A percentile compares a stretch with the other conserved stretches of the same genome.
Evolutionary conservation across 495 filamentous ascomycete genomes (phyloP).

Genomic region (Penicillium ochrochloron): DNA sequence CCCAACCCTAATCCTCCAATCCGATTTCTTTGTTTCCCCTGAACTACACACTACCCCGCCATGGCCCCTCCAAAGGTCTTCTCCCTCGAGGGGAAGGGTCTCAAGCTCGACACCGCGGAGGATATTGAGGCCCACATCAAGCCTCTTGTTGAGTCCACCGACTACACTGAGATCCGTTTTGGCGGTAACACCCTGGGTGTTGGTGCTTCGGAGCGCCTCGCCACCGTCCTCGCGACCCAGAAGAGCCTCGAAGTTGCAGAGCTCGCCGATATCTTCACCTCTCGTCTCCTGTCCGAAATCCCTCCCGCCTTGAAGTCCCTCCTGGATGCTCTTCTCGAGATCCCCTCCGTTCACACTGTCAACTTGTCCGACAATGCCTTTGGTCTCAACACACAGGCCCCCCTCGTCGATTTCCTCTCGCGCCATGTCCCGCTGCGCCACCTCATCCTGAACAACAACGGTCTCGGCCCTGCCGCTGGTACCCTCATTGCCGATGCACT

Average conservation of each 20-base stretch:
- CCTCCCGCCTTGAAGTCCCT: constrained; percentile 85
- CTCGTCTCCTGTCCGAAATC: constrained; percentile 90
- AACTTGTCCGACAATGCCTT: constrained; percentile 98
- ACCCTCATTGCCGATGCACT: constrained; percentile 81
- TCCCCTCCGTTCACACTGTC: constrained; percentile 83
- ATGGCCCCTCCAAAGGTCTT: constrained; percentile 74
- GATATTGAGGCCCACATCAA: constrained; percentile 87
- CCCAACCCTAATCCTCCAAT: constrained; percentile 13
- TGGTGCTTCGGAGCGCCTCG: constrained; percentile 81
- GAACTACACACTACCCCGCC: constrained; percentile 43
- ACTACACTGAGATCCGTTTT: constrained; percentile 82
- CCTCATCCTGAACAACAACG: constrained; percentile 96
- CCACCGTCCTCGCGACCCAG: constrained; percentile 76
- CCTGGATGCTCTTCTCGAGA: constrained; percentile 80
- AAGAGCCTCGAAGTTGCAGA: constrained; percentile 83
- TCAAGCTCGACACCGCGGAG: constrained; percentile 86
- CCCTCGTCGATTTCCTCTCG: constrained; percentile 83
- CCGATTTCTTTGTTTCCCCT: constrained; percentile 21
- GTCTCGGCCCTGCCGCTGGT: constrained; percentile 90
- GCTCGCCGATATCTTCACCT: constrained; percentile 96
- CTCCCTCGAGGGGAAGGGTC: constrained; percentile 84
- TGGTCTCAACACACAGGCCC: constrained; percentile 85
- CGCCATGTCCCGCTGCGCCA: constrained; percentile 85
- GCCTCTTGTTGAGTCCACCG: constrained; percentile 67
- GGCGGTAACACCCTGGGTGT: constrained; percentile 91